phyloP scores from a whole-genome alignment of 352 stramenopile genomes.

The Aphanomyces stellatus region DNA sequence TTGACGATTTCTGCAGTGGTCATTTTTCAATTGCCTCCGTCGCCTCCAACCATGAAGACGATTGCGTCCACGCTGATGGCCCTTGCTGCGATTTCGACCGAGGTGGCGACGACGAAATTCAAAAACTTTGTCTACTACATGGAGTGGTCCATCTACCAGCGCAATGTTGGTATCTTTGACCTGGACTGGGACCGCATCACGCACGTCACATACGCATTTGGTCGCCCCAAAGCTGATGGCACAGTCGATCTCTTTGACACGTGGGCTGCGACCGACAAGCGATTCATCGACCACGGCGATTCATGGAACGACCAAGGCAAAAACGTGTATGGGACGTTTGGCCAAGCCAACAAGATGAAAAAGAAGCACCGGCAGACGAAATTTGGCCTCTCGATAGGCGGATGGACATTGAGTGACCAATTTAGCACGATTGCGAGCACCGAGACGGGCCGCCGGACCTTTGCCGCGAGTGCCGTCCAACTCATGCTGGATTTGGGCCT shows the following conservation, averaged over 20 bases:
- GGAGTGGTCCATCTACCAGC: conserved; percentile 10
- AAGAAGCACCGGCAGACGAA: background rate
- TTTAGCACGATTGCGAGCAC: background rate
- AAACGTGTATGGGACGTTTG: background rate
- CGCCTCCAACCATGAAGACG: too few relatives aligned
- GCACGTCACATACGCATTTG: conserved; percentile 16
- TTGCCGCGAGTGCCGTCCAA: background rate
- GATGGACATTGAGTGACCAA: conserved; percentile 4
- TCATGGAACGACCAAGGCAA: background rate
- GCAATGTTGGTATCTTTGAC: conserved; percentile 9
- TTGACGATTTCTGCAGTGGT: too few relatives aligned
- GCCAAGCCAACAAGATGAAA: conserved; percentile 6
- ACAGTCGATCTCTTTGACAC: conserved; percentile 2
- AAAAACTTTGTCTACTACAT: conserved; percentile 6
- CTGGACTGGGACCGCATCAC: conserved; percentile 15
- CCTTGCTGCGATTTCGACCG: too few relatives aligned
- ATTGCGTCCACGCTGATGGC: too few relatives aligned
- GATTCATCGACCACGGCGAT: background rate
- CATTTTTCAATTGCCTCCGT: too few relatives aligned
- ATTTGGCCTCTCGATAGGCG: conserved; percentile 4
- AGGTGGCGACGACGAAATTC: background rate
- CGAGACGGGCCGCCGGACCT: background rate
- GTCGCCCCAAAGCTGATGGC: background rate
- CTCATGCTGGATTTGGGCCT: conserved; percentile 2
- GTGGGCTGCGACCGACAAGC: conserved; percentile 5